Base-by-base conservation (phyloP, 371 early-diverging fungal species). In the Mucor plumbeus region DNA sequence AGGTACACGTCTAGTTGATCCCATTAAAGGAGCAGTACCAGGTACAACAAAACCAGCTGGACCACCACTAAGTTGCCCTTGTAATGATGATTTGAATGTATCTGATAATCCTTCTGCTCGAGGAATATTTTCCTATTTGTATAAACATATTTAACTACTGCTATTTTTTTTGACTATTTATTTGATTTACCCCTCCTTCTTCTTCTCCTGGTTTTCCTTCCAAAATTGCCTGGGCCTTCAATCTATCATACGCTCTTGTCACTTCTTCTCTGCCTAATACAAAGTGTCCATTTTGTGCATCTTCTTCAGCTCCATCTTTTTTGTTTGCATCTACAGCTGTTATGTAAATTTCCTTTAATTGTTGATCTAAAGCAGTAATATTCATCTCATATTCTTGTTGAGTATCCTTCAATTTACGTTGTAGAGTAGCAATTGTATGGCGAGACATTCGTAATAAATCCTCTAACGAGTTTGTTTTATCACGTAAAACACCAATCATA, bases 381-480 rank as follows among this genome's bases (percentile, higher is more conserved):
- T 91, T 92, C 43, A 79, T 80, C 47, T 89, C 82, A 40, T 90
- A 89, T 55, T 91, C 87, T 35, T 82, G 79, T 34, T 90, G 88
- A 0, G 89, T 70, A 62, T 92, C 90, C 63, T 83, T 85, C 57
- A 92, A 72, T 63, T 91, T 89, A 19, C 79, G 76, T 71, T 94
- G 92, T 26, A 94, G 75, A 15, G 92, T 90, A 38, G 90, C 82
- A 36, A 94, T 90, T 0, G 92, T 94, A 48, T 92, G 91, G 2
- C 92, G 88, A 11, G 94, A 92, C 84, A 92, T 88, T 7, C 90
- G 85, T 11, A 95, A 74, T 13, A 93, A 76, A 59, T 94, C 94
- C 65, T 94, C 92, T 10, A 95, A 77, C 1, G 92, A 91, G 57
- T 82, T 80, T 5, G 91, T 87, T 73, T 92, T 91, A 47, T 90